A percentile compares a stretch with the other conserved stretches of the same genome.
Conservation (phyloP, 495 filamentous ascomycete species). For the Durotheca rogersii region DNA sequence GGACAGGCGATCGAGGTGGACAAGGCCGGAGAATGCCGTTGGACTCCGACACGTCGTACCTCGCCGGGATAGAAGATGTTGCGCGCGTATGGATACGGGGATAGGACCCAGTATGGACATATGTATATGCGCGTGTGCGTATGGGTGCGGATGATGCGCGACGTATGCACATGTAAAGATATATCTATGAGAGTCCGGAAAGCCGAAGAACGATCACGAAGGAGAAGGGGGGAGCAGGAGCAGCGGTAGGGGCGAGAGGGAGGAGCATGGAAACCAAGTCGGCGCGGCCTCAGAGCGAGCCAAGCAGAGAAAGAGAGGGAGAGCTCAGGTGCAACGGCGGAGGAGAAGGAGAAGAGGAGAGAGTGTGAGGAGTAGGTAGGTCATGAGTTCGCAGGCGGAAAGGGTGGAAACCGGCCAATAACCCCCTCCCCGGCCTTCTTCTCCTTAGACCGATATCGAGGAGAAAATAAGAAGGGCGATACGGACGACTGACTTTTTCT, state of each 20-base stretch:
- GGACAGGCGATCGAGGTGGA: neutral
- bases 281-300: slow-evolving; percentile 7
- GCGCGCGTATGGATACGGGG: too few relatives aligned
- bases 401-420: too few relatives aligned
- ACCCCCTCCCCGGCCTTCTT: slow-evolving; percentile 6
- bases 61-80: too few relatives aligned
- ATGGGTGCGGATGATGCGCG: too few relatives aligned
- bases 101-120: too few relatives aligned
- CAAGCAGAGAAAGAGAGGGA: neutral
- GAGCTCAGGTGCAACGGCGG: slow-evolving; percentile 15
- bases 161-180: too few relatives aligned
- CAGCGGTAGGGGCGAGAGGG: too few relatives aligned
- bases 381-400: too few relatives aligned
- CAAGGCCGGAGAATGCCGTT: neutral
- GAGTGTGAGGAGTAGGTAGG: slow-evolving; percentile 13
- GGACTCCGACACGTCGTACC: neutral
- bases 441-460: neutral
- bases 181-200: too few relatives aligned
- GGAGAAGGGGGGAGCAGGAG: too few relatives aligned
- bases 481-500: neutral
- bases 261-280: slow-evolving; percentile 18
- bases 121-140: too few relatives aligned
- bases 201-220: neutral
- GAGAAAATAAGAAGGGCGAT: neutral
- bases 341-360: slow-evolving; percentile 20